Evolutionary conservation across 2,329 filamentous ascomycete species (phyloP).

Genomic region (Didymella pinodella): DNA sequence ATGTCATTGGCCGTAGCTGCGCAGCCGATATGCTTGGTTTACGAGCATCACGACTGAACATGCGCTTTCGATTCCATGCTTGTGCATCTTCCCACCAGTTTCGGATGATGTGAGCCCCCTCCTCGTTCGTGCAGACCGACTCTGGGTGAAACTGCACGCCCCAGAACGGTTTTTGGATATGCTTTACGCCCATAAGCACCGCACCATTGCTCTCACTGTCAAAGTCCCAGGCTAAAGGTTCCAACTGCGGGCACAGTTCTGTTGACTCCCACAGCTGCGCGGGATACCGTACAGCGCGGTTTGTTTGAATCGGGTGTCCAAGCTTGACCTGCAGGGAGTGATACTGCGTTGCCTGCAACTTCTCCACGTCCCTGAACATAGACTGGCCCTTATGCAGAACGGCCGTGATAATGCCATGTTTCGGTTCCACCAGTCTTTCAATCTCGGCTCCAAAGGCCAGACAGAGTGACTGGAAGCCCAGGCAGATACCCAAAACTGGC

Average conservation of each 20-base stretch:
- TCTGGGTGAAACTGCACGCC: conserved; percentile 92
- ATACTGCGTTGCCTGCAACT: conserved; percentile 77
- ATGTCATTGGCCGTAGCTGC: conserved; percentile 30
- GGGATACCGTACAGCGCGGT: conserved; percentile 48
- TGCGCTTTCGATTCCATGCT: conserved; percentile 57
- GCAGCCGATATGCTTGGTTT: conserved; percentile 19
- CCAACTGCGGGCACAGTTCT: conserved; percentile 46
- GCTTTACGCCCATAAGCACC: conserved; percentile 81
- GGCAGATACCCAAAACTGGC: conserved; percentile 86
- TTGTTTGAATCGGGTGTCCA: conserved; percentile 40
- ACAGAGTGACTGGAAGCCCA: conserved; percentile 86
- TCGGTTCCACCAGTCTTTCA: conserved; percentile 71
- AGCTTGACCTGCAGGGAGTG: conserved; percentile 67
- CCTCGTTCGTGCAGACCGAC: conserved; percentile 79
- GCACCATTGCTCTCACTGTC: conserved; percentile 57
- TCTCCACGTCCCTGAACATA: conserved; percentile 69
- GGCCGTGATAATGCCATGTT: conserved; percentile 80
- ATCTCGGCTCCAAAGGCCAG: conserved; percentile 72
- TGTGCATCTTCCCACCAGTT: conserved; percentile 78
- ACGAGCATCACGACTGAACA: conserved; percentile 23
- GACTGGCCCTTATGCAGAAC: conserved; percentile 68
- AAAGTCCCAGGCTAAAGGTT: conserved; percentile 60
- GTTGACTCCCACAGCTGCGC: conserved; percentile 52
- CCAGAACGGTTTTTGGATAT: conserved; percentile 76
- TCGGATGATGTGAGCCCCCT: conserved; percentile 68